Conservation (phyloP, 495 filamentous ascomycete genomes). For the Annulohypoxylon bovei region DNA sequence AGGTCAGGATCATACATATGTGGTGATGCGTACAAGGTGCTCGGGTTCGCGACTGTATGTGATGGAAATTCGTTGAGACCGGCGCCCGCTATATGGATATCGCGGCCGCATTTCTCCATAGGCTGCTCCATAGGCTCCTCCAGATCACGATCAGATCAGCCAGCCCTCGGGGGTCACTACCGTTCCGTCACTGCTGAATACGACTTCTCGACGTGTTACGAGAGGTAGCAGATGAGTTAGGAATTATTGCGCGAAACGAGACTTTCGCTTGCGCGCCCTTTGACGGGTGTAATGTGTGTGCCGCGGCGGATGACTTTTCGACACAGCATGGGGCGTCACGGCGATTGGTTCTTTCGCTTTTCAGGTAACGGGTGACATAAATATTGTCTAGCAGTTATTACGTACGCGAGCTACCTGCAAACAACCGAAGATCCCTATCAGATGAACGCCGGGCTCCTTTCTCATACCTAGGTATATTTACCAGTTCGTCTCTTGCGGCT, state of each 20-base stretch:
- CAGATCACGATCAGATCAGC: slow-evolving; percentile 32
- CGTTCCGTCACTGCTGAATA: slow-evolving; percentile 20
- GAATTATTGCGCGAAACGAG: slow-evolving; percentile 39
- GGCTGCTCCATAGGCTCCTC: slow-evolving; percentile 20
- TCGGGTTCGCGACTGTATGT: slow-evolving; percentile 6
- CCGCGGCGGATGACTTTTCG: slow-evolving; percentile 11
- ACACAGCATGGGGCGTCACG: slow-evolving; percentile 3
- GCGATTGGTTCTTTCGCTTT: slow-evolving; percentile 20
- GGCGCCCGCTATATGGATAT: slow-evolving; percentile 1
- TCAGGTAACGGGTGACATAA: slow-evolving; percentile 31
- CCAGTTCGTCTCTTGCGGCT: slow-evolving; percentile 9
- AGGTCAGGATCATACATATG: slow-evolving; percentile 22
- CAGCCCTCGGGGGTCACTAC: slow-evolving; percentile 27
- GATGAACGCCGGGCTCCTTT: slow-evolving; percentile 22
- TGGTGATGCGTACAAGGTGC: slow-evolving; percentile 12
- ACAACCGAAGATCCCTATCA: slow-evolving; percentile 34
- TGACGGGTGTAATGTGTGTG: slow-evolving; percentile 15
- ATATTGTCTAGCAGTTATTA: slow-evolving; percentile 29
- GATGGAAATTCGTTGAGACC: slow-evolving; percentile 21
- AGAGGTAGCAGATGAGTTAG: slow-evolving; percentile 32
- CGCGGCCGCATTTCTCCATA: slow-evolving; percentile 20
- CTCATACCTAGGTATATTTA: slow-evolving; percentile 15
- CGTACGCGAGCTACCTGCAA: slow-evolving; percentile 39
- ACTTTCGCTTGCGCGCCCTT: slow-evolving; percentile 17
- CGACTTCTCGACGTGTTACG: slow-evolving; percentile 29